Evolutionary conservation across 352 stramenopile species (phyloP), one percentile per base, ranked within the genome.

Genomic region (Globisporangium rhizosaccharum): DNA sequence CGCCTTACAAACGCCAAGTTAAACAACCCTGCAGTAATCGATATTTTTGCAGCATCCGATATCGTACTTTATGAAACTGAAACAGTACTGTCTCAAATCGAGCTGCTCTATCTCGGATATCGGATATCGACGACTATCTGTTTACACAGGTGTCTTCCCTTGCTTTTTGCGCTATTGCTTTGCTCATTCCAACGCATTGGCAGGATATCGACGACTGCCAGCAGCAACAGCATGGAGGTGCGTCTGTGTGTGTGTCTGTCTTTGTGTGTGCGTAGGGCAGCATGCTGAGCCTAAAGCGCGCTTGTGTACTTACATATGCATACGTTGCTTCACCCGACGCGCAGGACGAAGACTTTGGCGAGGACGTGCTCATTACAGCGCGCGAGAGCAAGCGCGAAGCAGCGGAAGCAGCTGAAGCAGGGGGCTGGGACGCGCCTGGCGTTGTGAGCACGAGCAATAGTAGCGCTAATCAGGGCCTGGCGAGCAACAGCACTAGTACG

Each of bases 261-360:
- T 17, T 23, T 9, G n/a, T 10, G 15, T 56, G 17, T 18, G 41
- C 25, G 2, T 26, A 7, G 10, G 25, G 36, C 6, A 14, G 23
- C 7, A 36, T n/a, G 18, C 17, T 12, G 33, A 14, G 7, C 11
- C 2, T 12, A 39, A 2, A 39, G 8, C 8, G 11, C 17, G 30
- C 7, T 6, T 39, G 28, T 25, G 6, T 51, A 30, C 6, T 26
- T 36, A 11, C 5, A 2, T 39, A 23, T 36, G 30, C 23, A 60
- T 46, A 26, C 58, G 65, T 66, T 55, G 25, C 54, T 9, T 11
- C 6, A 25, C 0, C 14, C 2, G 10, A 2, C 17, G 30, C 26
- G 14, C 60, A 90, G 73, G 84, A 93, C 68, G 82, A 90, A 53
- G 84, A 91, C 28, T 93, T 91, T 57, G 82, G 82, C 2, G 82